Conservation (phyloP, 345 rosid genomes). For the Ailanthus altissimus region DNA sequence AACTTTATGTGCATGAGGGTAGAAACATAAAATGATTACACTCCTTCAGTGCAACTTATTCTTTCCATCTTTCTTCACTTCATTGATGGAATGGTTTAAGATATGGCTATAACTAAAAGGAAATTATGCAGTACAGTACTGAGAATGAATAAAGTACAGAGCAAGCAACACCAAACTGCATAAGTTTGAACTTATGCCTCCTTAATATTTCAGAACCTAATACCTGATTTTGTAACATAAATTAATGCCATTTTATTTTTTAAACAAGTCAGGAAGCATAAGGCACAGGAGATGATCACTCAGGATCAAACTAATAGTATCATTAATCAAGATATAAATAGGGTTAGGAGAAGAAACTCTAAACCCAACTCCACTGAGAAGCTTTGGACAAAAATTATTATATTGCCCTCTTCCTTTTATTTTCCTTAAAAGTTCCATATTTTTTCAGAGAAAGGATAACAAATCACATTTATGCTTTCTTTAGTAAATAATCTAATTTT, state of each 20-base stretch:
- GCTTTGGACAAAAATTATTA: not conserved
- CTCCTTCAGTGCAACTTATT: not conserved
- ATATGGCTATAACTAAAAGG: not conserved
- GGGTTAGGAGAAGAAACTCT: not conserved
- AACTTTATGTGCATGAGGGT: not conserved
- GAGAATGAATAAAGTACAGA: not conserved
- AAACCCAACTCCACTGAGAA: not conserved
- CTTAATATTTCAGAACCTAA: not conserved
- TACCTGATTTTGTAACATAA: not conserved
- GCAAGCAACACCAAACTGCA: not conserved
- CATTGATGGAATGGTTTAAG: not conserved
- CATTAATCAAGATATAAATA: not conserved
- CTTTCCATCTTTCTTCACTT: not conserved
- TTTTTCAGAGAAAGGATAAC: not conserved
- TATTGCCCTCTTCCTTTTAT: not conserved
- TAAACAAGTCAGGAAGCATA: not conserved
- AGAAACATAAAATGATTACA: not conserved
- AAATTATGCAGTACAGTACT: not conserved
- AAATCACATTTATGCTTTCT: not conserved
- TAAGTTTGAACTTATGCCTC: not conserved
- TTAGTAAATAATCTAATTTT: not conserved
- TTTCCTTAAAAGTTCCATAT: not conserved
- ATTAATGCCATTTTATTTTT: not conserved
- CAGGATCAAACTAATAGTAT: not conserved
- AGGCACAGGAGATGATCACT: not conserved